These are phyloP conservation scores for Phytophthora quininea DNA, from an alignment of 352 stramenopile species.

Conservation along the genomic window DNA sequence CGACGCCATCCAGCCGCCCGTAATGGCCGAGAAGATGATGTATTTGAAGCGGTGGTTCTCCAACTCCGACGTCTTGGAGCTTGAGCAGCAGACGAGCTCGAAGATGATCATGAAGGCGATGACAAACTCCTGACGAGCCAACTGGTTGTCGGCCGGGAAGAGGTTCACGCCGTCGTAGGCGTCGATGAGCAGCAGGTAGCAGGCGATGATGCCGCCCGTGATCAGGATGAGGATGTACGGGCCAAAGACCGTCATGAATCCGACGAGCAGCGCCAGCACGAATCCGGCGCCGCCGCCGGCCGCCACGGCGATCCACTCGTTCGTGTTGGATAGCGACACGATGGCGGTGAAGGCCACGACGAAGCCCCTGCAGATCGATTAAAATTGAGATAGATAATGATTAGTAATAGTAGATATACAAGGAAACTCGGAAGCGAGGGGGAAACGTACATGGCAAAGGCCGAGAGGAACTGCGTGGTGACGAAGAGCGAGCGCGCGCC, in stretches of 20 bases:
- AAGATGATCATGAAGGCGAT: conserved; percentile 90
- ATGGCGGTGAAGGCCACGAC: conserved; percentile 73
- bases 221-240: conserved; percentile 71
- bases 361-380: conserved; percentile 54
- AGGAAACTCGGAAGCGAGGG: conserved; percentile 3
- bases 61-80: conserved; percentile 80
- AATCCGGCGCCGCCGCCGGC: conserved; percentile 69
- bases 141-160: conserved; percentile 72
- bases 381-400: conserved; percentile 10
- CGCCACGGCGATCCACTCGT: conserved; percentile 77
- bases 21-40: conserved; percentile 73
- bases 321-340: conserved; percentile 59
- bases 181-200: conserved; percentile 84
- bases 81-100: conserved; percentile 77
- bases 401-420: conserved; percentile 23
- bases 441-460: conserved; percentile 79
- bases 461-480: conserved; percentile 81
- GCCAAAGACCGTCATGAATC: conserved; percentile 78
- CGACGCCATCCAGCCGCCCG: conserved; percentile 76
- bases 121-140: conserved; percentile 88
- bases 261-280: conserved; percentile 64
- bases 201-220: conserved; percentile 69
- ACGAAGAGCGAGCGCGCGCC: conserved; percentile 85
- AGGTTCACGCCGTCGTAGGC: conserved; percentile 66
- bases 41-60: conserved; percentile 93